Conservation (phyloP, 306 rosid species). For the Boehmeria nivea region DNA sequence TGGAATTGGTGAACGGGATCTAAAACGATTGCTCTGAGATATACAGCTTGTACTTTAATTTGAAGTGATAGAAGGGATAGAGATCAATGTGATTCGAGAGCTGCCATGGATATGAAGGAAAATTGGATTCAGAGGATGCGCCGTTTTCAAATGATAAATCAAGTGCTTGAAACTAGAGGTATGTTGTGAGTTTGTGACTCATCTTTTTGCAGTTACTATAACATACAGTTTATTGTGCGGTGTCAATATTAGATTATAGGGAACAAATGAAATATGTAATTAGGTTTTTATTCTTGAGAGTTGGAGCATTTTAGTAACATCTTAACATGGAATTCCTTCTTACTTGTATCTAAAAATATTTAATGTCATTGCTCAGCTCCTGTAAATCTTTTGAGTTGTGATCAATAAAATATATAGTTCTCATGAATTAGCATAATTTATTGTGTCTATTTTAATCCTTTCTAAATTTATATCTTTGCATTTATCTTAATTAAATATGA, state of each 20-base stretch:
- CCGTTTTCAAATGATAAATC: background rate
- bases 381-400: constrained; percentile 16
- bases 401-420: constrained; percentile 4
- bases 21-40: too few relatives aligned
- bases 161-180: constrained; percentile 2
- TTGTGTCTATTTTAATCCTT: background rate
- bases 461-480: too few relatives aligned
- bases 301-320: background rate
- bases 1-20: too few relatives aligned
- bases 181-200: background rate
- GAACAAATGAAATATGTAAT: constrained; percentile 5
- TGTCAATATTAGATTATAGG: background rate
- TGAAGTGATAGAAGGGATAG: too few relatives aligned
- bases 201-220: background rate
- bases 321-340: constrained; percentile 3
- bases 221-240: background rate
- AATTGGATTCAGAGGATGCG: background rate
- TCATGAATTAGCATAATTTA: background rate
- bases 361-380: background rate
- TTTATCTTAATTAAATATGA: too few relatives aligned
- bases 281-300: background rate
- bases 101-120: background rate
- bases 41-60: too few relatives aligned
- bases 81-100: too few relatives aligned
- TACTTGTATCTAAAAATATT: constrained; percentile 7